phyloP scores from a whole-genome alignment of 2,329 filamentous ascomycete species.

The Cytospora chrysosperma region DNA sequence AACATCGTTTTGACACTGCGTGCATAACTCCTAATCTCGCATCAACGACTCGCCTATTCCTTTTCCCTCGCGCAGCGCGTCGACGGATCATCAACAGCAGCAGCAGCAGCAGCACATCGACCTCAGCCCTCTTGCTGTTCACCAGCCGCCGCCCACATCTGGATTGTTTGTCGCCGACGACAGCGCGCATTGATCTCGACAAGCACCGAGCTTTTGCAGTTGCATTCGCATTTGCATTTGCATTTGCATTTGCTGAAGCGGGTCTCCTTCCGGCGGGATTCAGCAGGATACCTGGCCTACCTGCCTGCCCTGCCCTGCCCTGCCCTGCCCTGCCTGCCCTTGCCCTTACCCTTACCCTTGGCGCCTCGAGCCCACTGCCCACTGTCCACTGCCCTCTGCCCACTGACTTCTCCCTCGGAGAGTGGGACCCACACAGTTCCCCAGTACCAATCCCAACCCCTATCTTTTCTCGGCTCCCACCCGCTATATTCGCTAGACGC shows the following conservation, averaged over 20 bases:
- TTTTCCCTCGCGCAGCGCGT: neutral
- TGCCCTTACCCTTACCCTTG: conserved; percentile 5
- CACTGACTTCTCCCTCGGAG: conserved; percentile 14
- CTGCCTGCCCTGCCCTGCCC: no score
- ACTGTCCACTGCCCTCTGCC: neutral
- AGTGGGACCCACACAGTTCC: conserved; percentile 21
- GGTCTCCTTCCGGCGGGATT: conserved; percentile 20
- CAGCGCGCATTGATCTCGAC: neutral
- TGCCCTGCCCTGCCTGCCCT: neutral
- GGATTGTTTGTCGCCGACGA: conserved; percentile 18
- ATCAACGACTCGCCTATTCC: conserved; percentile 12
- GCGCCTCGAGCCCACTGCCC: conserved; percentile 20
- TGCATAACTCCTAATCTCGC: conserved; percentile 39
- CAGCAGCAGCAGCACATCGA: neutral
- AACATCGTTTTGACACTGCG: conserved; percentile 40
- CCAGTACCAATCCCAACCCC: conserved; percentile 22
- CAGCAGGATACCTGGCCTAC: conserved; percentile 16
- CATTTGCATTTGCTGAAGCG: conserved; percentile 13
- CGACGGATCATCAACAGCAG: conserved; percentile 6
- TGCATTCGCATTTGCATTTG: neutral
- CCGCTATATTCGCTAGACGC: conserved; percentile 26
- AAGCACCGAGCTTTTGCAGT: neutral
- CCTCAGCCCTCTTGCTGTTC: neutral
- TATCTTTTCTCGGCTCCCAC: conserved; percentile 25
- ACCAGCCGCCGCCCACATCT: conserved; percentile 20